Percentiles rank a stretch among this genome's conserved stretches.
Conservation (phyloP, 176 grass and related monocot species). For the Coix lacrymajobi region DNA sequence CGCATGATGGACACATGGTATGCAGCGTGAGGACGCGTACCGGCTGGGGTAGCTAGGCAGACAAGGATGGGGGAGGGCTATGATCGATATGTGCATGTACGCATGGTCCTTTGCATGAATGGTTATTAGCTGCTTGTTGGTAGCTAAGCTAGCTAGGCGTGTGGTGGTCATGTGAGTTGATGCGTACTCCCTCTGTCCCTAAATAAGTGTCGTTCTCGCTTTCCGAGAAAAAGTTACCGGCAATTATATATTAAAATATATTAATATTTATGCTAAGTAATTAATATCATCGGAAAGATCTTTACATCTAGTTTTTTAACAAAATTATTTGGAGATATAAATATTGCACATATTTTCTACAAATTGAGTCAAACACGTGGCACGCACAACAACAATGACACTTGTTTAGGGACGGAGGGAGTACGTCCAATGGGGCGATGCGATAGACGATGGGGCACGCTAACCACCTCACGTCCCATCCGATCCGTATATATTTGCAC, state of each 20-base stretch:
- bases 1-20: background rate
- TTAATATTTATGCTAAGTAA: too few relatives aligned
- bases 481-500: background rate
- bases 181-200: too few relatives aligned
- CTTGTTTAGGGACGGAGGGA: too few relatives aligned
- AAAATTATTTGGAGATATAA: too few relatives aligned
- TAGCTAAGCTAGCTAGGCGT: background rate
- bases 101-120: background rate
- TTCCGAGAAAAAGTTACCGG: too few relatives aligned
- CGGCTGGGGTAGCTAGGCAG: background rate
- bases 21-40: background rate
- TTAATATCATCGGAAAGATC: too few relatives aligned
- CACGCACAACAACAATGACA: too few relatives aligned
- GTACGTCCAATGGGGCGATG: background rate
- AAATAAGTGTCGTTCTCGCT: too few relatives aligned
- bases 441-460: background rate
- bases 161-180: conserved; percentile 22
- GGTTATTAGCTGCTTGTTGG: background rate
- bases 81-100: background rate
- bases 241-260: too few relatives aligned
- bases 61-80: background rate
- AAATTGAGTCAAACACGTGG: too few relatives aligned
- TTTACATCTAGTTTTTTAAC: too few relatives aligned
- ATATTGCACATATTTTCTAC: too few relatives aligned
- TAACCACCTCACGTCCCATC: background rate